A percentile compares a stretch with the other conserved stretches of the same genome.
Conservation (phyloP, 192 early-diverging fungal species). For the Coemansia guatemalensis region DNA sequence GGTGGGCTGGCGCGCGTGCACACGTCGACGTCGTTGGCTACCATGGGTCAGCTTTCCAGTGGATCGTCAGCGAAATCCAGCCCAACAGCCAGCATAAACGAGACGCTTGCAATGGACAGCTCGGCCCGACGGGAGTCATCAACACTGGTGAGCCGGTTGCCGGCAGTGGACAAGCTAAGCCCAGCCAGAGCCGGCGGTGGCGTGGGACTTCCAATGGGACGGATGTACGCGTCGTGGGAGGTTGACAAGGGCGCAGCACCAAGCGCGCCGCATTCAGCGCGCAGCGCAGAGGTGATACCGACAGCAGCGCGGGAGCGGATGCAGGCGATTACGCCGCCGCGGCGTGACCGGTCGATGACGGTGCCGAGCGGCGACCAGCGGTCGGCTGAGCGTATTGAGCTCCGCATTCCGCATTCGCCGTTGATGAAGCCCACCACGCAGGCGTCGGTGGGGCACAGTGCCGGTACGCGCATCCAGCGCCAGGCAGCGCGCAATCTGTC, state of each 20-base stretch:
- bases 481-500: conserved; percentile 47
- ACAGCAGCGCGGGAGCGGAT: too few species aligned
- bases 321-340: conserved; percentile 2
- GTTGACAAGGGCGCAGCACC: too few species aligned
- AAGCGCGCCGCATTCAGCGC: neutral
- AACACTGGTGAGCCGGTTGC: too few species aligned
- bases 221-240: too few species aligned
- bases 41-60: conserved; percentile 11
- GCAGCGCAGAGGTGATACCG: neutral
- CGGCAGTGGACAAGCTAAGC: too few species aligned
- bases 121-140: too few species aligned
- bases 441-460: conserved; percentile 15
- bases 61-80: conserved; percentile 2
- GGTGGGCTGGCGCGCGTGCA: conserved; percentile 24
- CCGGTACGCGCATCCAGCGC: conserved; percentile 38
- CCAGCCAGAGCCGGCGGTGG: too few species aligned
- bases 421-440: conserved; percentile 22
- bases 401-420: conserved; percentile 33
- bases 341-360: conserved; percentile 46
- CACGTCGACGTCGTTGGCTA: conserved; percentile 12
- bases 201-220: too few species aligned
- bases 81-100: too few species aligned
- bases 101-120: too few species aligned
- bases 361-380: conserved; percentile 22
- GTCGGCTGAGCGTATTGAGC: conserved; percentile 10